Conservation (phyloP, 352 stramenopile species). For the Globisporangium viniferum region DNA sequence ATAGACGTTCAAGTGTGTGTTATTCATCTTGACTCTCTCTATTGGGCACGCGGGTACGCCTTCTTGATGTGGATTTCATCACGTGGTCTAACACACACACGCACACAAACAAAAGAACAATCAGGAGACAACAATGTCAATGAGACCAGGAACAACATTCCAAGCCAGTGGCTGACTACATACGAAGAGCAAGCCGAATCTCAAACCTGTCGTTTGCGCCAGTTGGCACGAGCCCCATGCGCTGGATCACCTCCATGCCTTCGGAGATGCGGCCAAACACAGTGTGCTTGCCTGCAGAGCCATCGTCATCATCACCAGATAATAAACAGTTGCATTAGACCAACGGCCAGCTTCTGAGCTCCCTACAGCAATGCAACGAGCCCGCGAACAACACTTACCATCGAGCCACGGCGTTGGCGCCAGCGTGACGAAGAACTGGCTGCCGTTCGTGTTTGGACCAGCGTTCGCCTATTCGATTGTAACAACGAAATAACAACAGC, state of each 20-base stretch:
- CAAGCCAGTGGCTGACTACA: background rate
- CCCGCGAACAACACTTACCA: constrained; percentile 31
- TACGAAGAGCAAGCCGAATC: background rate
- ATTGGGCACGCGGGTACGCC: constrained; percentile 63
- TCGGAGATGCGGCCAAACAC: constrained; percentile 91
- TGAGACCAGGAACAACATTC: background rate
- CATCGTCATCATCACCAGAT: background rate
- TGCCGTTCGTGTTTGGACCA: constrained; percentile 90
- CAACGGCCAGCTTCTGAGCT: too few relatives aligned
- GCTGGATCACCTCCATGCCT: constrained; percentile 93
- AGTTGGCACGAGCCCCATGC: constrained; percentile 88
- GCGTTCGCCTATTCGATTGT: constrained; percentile 68
- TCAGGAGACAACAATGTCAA: background rate
- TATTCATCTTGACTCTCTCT: constrained; percentile 10
- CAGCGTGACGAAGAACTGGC: constrained; percentile 94
- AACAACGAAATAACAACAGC: background rate
- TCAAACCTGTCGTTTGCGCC: constrained; percentile 80
- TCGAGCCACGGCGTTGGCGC: constrained; percentile 93
- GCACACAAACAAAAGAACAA: background rate
- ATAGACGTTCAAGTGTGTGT: constrained; percentile 3
- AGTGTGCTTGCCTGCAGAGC: constrained; percentile 84
- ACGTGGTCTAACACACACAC: constrained; percentile 42
- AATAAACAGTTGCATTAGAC: too few relatives aligned
- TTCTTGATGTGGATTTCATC: constrained; percentile 76
- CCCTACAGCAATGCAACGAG: too few relatives aligned